phyloP scores from a whole-genome alignment of 306 rosid species.

The Vigna radiata region DNA sequence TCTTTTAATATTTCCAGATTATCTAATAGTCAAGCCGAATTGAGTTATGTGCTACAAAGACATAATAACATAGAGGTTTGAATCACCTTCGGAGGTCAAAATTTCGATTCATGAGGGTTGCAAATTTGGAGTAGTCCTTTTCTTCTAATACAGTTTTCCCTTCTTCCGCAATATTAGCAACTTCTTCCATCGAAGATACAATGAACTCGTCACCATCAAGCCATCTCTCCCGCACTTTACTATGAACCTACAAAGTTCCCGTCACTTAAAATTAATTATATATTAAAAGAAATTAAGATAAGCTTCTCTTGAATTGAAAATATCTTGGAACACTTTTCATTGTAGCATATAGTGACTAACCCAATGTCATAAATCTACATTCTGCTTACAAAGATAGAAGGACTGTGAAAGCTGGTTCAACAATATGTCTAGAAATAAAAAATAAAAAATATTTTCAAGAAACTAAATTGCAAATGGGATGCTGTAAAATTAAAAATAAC shows the following conservation, averaged over 20 bases:
- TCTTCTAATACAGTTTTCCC: conserved; percentile 70
- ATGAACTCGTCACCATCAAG: conserved; percentile 81
- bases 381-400: conserved; percentile 8
- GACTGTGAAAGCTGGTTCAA: neutral
- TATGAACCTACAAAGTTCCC: conserved; percentile 69
- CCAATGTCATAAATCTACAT: conserved; percentile 21
- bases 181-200: conserved; percentile 75
- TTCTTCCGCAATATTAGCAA: conserved; percentile 76
- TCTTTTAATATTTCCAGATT: neutral
- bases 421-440: neutral
- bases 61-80: neutral
- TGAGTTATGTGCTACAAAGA: too few species aligned
- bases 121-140: conserved; percentile 70
- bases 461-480: neutral
- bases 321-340: neutral
- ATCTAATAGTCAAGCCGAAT: neutral
- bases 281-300: neutral
- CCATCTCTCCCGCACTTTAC: conserved; percentile 88
- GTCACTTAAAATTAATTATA: conserved; percentile 23
- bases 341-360: conserved; percentile 2
- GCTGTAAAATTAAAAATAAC: neutral
- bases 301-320: neutral
- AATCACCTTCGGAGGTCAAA: conserved; percentile 85
- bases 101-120: conserved; percentile 76
- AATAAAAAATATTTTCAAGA: neutral